These are phyloP conservation scores for Neurospora hispaniola DNA, from an alignment of 495 filamentous ascomycete species.

Conservation along the genomic window DNA sequence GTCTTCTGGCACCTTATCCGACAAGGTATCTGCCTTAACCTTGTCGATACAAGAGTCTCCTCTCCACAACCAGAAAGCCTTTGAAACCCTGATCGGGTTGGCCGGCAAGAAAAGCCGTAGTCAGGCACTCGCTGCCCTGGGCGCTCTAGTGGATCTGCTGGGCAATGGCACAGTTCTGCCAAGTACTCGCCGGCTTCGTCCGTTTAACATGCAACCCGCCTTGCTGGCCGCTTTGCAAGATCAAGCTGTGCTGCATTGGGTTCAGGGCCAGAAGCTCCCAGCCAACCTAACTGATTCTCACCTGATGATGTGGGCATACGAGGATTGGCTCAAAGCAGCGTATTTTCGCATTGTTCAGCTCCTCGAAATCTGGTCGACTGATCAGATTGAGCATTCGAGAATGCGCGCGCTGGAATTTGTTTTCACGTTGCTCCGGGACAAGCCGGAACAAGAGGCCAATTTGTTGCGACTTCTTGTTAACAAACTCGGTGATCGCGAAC, in stretches of 20 bases:
- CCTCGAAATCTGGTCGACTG: conserved; percentile 81
- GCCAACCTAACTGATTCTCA: conserved; percentile 59
- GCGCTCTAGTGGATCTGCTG: conserved; percentile 86
- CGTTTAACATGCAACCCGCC: conserved; percentile 70
- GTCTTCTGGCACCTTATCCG: conserved; percentile 87
- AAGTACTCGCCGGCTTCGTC: conserved; percentile 63
- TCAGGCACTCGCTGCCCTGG: conserved; percentile 85
- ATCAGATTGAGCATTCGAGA: conserved; percentile 87
- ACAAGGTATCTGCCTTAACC: conserved; percentile 92
- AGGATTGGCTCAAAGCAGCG: conserved; percentile 84
- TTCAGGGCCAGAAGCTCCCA: conserved; percentile 53
- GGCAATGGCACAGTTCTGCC: conserved; percentile 80
- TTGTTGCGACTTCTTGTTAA: conserved; percentile 84
- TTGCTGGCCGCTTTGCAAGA: conserved; percentile 58
- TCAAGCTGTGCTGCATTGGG: conserved; percentile 48
- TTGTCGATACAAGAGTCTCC: conserved; percentile 92
- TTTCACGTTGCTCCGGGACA: conserved; percentile 81
- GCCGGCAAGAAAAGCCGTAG: conserved; percentile 83
- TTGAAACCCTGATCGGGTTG: conserved; percentile 70
- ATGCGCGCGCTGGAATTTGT: conserved; percentile 78
- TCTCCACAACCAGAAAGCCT: conserved; percentile 76
- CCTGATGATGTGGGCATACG: conserved; percentile 81
- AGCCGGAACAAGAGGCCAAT: conserved; percentile 95
- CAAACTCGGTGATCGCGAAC: conserved; percentile 87
- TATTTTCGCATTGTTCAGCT: conserved; percentile 89